These are phyloP conservation scores for Penicillium samsonianum DNA, from an alignment of 495 filamentous ascomycete genomes.

Conservation along the genomic window DNA sequence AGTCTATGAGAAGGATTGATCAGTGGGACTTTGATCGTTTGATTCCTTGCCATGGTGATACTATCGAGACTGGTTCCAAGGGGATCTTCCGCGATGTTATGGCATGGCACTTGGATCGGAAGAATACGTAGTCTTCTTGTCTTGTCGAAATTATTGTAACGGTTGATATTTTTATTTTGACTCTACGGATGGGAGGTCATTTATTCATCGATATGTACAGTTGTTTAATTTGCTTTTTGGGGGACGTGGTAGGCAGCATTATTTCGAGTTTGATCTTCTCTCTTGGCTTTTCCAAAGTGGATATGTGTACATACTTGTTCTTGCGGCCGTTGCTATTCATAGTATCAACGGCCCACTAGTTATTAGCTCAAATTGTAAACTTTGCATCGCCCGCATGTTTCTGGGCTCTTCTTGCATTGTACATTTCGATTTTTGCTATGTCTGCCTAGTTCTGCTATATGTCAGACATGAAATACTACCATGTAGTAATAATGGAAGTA, in stretches of 20 bases:
- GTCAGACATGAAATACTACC: not conserved
- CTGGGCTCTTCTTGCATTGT: not conserved
- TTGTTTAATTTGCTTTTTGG: not conserved
- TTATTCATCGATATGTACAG: not conserved
- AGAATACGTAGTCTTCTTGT: slow-evolving; percentile 17
- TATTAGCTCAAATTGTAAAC: not conserved
- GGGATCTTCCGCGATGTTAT: slow-evolving; percentile 78
- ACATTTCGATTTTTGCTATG: not conserved
- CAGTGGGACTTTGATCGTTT: slow-evolving; percentile 85
- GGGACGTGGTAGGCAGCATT: slow-evolving; percentile 10
- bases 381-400: not conserved
- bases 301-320: not conserved
- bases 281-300: slow-evolving; percentile 4
- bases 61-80: slow-evolving; percentile 75
- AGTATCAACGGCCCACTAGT: not conserved
- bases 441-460: not conserved
- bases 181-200: not conserved
- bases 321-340: slow-evolving; percentile 3
- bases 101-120: slow-evolving; percentile 74
- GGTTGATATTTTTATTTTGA: not conserved
- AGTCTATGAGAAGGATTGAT: slow-evolving; percentile 66
- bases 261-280: not conserved
- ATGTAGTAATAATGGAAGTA: not conserved
- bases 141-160: not conserved
- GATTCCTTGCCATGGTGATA: slow-evolving; percentile 93